Conservation (phyloP, 331 rosid genomes). For the Ulmus americana region DNA sequence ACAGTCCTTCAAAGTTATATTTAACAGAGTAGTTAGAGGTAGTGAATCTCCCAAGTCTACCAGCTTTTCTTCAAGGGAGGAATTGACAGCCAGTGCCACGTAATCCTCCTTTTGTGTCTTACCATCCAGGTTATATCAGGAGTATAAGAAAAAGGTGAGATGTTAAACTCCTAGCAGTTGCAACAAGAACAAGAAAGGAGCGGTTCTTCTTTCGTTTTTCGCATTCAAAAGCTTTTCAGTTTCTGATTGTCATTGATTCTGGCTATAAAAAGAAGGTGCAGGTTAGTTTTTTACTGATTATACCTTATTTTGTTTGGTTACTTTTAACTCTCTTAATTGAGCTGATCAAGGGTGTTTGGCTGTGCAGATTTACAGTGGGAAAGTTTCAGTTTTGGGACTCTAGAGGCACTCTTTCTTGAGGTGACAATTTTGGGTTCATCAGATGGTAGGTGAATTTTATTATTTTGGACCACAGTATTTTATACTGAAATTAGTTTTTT, state of each 20-base stretch:
- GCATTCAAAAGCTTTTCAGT: slow-evolving; percentile 27
- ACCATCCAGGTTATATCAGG: slow-evolving; percentile 30
- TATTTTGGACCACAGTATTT: slow-evolving; percentile 35
- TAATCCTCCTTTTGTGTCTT: slow-evolving; percentile 25
- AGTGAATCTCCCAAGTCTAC: slow-evolving; percentile 56
- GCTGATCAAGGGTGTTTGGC: not conserved
- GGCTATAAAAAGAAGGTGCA: slow-evolving; percentile 16
- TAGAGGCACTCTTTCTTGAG: slow-evolving; percentile 30
- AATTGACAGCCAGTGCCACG: slow-evolving; percentile 71
- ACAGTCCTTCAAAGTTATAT: slow-evolving; percentile 77
- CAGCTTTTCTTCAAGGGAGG: slow-evolving; percentile 52
- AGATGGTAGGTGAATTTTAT: slow-evolving; percentile 47
- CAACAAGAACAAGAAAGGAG: slow-evolving; percentile 24
- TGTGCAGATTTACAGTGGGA: slow-evolving; percentile 35
- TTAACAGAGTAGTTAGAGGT: slow-evolving; percentile 84
- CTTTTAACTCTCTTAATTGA: not conserved
- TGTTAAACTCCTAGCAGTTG: slow-evolving; percentile 9
- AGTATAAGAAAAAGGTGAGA: slow-evolving; percentile 23
- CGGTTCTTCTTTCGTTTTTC: slow-evolving; percentile 33
- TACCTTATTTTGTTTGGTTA: not conserved
- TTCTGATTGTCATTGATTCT: slow-evolving; percentile 28
- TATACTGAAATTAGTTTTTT: slow-evolving; percentile 24
- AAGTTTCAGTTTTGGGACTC: slow-evolving; percentile 27
- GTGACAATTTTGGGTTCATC: slow-evolving; percentile 39
- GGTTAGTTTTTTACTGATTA: slow-evolving; percentile 41